A percentile compares a stretch with the other conserved stretches of the same genome.
These are phyloP conservation scores for Scutellaria barbata DNA, from an alignment of 257 asterid genomes.

Conservation along the genomic window DNA sequence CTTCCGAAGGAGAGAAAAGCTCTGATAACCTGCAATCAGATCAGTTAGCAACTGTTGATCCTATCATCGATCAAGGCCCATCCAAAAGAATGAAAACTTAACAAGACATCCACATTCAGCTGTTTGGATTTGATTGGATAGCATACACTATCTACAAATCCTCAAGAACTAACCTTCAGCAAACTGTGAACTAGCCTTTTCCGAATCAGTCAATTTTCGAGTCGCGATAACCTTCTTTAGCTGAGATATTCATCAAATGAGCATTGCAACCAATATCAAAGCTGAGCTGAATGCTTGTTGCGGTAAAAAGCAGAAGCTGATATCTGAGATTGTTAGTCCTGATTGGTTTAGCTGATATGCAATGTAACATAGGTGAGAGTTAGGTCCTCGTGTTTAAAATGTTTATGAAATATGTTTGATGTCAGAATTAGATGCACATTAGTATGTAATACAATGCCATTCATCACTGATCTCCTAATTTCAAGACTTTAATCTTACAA, in stretches of 20 bases:
- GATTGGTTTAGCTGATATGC: neutral
- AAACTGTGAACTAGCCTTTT: conserved; percentile 14
- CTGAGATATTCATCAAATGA: neutral
- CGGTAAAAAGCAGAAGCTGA: conserved; percentile 2
- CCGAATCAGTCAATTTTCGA: neutral
- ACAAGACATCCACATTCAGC: conserved; percentile 14
- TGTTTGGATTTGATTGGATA: neutral
- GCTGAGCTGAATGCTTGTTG: neutral
- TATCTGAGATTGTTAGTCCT: neutral
- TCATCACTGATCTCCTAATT: no score
- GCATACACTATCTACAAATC: neutral
- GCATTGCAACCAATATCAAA: no score
- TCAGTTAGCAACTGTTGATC: conserved; percentile 61
- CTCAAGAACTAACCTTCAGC: neutral
- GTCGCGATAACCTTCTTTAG: neutral
- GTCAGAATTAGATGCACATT: neutral
- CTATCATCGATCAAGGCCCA: conserved; percentile 94
- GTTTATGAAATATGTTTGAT: conserved; percentile 7
- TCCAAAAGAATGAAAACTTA: conserved; percentile 80
- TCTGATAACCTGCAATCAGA: conserved; percentile 67
- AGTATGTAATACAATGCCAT: no score
- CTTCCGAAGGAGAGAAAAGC: conserved; percentile 67
- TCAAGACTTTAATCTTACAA: no score
- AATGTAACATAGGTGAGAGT: neutral
- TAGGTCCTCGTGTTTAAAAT: neutral